A percentile compares a stretch with the other conserved stretches of the same genome.
Evolutionary conservation across 2,329 filamentous ascomycete species (phyloP).

Genomic region (Daldinia sp.): DNA sequence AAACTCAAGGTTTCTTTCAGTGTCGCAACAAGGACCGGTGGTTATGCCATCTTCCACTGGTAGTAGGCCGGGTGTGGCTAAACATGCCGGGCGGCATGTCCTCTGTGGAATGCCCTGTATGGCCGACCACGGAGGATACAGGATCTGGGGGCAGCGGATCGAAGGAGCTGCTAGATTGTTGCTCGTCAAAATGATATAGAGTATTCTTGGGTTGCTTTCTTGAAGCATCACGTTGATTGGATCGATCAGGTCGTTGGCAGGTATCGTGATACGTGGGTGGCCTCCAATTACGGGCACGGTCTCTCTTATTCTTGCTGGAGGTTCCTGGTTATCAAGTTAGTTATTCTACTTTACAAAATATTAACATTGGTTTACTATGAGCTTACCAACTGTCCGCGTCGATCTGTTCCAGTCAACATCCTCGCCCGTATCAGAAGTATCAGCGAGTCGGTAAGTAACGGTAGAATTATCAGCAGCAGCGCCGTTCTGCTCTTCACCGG

Average conservation of each 20-base stretch:
- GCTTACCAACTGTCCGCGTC: conserved; percentile 44
- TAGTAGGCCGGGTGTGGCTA: background rate
- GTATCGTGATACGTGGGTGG: background rate
- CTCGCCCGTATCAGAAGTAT: conserved; percentile 33
- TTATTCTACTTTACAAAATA: background rate
- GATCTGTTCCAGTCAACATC: conserved; percentile 9
- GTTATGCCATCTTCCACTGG: conserved; percentile 16
- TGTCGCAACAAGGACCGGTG: background rate
- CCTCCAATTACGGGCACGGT: conserved; percentile 11
- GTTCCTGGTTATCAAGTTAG: conserved; percentile 42
- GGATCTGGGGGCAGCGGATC: conserved; percentile 26
- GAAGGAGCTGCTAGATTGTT: conserved; percentile 27
- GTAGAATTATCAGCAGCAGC: conserved; percentile 29
- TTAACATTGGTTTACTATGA: background rate
- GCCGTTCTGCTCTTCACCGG: conserved; percentile 30
- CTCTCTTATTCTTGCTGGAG: conserved; percentile 36
- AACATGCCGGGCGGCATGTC: conserved; percentile 19
- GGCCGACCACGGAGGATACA: conserved; percentile 46
- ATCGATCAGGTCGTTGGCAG: conserved; percentile 1
- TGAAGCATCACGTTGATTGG: conserved; percentile 9
- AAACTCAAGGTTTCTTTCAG: conserved; percentile 1
- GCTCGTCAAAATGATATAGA: conserved; percentile 1
- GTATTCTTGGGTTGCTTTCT: conserved; percentile 16
- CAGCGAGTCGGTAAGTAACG: conserved; percentile 35
- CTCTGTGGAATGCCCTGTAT: conserved; percentile 50